Evolutionary conservation across 441 rosid species (phyloP), one percentile per base, ranked within the genome.

Genomic region (Pelargonium myrrhifolium): DNA sequence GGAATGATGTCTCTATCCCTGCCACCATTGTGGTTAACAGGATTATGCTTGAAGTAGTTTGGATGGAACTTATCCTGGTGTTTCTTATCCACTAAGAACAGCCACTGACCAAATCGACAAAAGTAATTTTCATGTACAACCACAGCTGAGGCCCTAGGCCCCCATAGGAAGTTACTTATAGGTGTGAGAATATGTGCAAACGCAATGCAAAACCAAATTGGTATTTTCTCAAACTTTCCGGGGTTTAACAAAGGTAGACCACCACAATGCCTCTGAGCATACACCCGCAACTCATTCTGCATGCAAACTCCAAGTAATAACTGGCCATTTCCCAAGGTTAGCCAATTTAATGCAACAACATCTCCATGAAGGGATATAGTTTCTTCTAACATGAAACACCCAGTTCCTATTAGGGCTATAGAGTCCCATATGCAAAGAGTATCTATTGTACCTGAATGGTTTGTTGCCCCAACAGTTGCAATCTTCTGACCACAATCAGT

Each of bases 151-250:
- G 81, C 84, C 77, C 80, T 81, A 64, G 85, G 84, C 35, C 93
- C 92, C 97, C 94, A 89, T 72, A 86, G 68, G 63, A 89, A 81
- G 84, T 80, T 84, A 82, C 63, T 51, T 61, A 86, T 78, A 70
- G 80, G 81, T 78, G 93, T 72, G 51, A 68, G 75, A 67, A 85
- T 78, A 71, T 55, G 81, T 68, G 84, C 74, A 77, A 84, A 81
- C 63, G 92, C 96, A 65, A 94, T 82, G 83, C 94, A 87, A 65
- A 77, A 76, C 99, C 99, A 94, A 74, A 73, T 68, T 31, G 72
- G 79, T 66, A 67, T 55, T 65, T 76, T 74, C 71, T 67, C 71
- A 73, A 89, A 63, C 68, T 61, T 76, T 69, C 77, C 79, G 67
- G 81, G 67, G 68, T 77, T 75, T 18, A 74, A 53, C 40, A 78